These are phyloP conservation scores for Myxozyma lipomycoides DNA, from an alignment of 805 yeast genomes.

Conservation along the genomic window DNA sequence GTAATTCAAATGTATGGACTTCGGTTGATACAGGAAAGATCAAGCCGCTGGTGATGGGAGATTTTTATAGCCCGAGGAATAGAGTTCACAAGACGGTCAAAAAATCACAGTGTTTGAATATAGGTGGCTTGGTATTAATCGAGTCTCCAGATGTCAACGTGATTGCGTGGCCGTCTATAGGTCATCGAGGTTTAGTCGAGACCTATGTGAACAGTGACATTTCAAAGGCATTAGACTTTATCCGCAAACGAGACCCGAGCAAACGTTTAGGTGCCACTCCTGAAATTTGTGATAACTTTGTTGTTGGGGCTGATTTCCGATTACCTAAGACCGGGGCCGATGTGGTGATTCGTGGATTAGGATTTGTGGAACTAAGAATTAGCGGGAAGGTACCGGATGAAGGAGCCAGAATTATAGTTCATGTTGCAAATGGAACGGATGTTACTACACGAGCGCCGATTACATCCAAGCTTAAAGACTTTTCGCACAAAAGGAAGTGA, in stretches of 20 bases:
- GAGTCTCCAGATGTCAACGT: constrained; percentile 31
- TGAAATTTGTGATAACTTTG: constrained; percentile 6
- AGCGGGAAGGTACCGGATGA: constrained; percentile 34
- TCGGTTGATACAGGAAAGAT: constrained; percentile 29
- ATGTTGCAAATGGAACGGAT: constrained; percentile 30
- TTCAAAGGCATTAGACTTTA: constrained; percentile 26
- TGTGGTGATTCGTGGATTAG: constrained; percentile 36
- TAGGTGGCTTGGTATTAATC: constrained; percentile 37
- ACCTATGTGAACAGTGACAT: constrained; percentile 28
- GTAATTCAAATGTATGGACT: constrained; percentile 28
- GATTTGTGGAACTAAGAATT: constrained; percentile 34
- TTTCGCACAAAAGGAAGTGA: not conserved
- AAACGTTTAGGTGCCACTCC: constrained; percentile 29
- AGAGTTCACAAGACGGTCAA: constrained; percentile 28
- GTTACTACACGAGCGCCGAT: constrained; percentile 29
- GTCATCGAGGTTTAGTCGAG: constrained; percentile 27
- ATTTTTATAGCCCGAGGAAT: constrained; percentile 20
- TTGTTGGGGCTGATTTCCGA: constrained; percentile 2
- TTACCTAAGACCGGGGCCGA: constrained; percentile 28
- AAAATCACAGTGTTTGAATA: constrained; percentile 30
- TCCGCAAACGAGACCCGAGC: constrained; percentile 24
- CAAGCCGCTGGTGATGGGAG: constrained; percentile 12
- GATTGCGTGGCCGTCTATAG: constrained; percentile 35
- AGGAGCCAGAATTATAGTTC: constrained; percentile 31
- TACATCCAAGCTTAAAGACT: constrained; percentile 11